Percentiles rank a stretch among this genome's conserved stretches.
Evolutionary conservation across 352 stramenopile species (phyloP).

Genomic region (Pythium insidiosum): DNA sequence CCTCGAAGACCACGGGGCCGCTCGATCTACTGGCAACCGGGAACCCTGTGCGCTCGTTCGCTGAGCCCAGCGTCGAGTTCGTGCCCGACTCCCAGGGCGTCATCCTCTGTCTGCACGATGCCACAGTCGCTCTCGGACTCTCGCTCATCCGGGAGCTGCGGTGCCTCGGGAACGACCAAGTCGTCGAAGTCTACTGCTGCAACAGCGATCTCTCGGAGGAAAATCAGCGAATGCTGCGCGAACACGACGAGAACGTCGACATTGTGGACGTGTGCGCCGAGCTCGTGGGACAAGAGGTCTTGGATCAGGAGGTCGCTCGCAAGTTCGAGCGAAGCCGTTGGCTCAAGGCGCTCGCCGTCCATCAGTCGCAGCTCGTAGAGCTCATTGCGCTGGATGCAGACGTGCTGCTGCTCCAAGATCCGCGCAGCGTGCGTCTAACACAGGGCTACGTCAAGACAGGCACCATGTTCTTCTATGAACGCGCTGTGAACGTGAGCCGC

Average conservation of each 20-base stretch:
- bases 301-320: constrained; percentile 9
- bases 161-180: constrained; percentile 17
- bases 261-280: constrained; percentile 24
- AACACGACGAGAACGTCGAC: constrained; percentile 15
- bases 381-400: constrained; percentile 17
- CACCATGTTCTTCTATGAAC: constrained; percentile 37
- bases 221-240: constrained; percentile 8
- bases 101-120: constrained; percentile 22
- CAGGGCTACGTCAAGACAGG: constrained; percentile 22
- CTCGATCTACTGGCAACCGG: too few relatives aligned
- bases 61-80: constrained; percentile 1
- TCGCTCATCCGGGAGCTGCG: constrained; percentile 23
- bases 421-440: constrained; percentile 5
- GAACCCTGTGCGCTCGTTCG: too few relatives aligned
- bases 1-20: too few relatives aligned
- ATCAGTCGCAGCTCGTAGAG: constrained; percentile 9
- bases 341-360: constrained; percentile 17
- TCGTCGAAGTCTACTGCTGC: constrained; percentile 21
- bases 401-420: constrained; percentile 13
- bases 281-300: constrained; percentile 10
- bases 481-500: constrained; percentile 24
- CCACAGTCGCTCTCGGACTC: constrained; percentile 17
- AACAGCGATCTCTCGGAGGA: constrained; percentile 16
- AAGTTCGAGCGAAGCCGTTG: constrained; percentile 23
- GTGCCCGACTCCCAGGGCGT: constrained; percentile 16